Percentiles rank a stretch among this genome's conserved stretches.
phyloP scores from a whole-genome alignment of 2,329 filamentous ascomycete genomes.

The Lasiodiplodia theobromae region DNA sequence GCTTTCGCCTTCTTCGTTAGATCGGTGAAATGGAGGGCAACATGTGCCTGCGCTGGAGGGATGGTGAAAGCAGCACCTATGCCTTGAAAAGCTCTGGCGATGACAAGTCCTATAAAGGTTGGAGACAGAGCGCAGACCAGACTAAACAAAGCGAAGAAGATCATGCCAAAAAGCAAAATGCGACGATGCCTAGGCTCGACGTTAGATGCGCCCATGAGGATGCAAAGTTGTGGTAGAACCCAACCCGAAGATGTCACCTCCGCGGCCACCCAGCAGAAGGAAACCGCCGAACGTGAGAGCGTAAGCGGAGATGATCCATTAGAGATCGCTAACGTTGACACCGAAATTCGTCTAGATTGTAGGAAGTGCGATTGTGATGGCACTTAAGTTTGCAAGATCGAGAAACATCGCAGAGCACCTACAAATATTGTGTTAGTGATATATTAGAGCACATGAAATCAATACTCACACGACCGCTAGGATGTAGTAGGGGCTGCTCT shows the following conservation, averaged over 20 bases:
- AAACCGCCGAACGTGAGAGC: constrained; percentile 26
- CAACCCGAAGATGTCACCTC: constrained; percentile 28
- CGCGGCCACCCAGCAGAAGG: constrained; percentile 28
- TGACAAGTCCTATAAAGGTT: constrained; percentile 27
- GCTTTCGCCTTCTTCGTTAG: constrained; percentile 24
- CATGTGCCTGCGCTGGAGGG: constrained; percentile 28
- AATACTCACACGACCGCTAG: constrained; percentile 20
- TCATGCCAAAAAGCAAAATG: constrained; percentile 25
- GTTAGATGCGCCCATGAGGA: neutral
- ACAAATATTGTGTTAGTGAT: neutral
- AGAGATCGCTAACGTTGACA: constrained; percentile 19
- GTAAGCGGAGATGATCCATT: constrained; percentile 30
- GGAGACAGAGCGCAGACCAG: constrained; percentile 27
- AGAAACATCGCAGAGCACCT: constrained; percentile 31
- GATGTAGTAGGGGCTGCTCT: neutral
- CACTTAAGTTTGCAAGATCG: constrained; percentile 25
- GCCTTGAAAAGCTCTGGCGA: constrained; percentile 29
- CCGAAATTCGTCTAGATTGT: constrained; percentile 22
- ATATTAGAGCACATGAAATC: too few species aligned
- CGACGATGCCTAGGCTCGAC: constrained; percentile 5
- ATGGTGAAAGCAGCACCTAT: constrained; percentile 30
- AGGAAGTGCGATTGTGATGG: constrained; percentile 29
- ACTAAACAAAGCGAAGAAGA: constrained; percentile 26
- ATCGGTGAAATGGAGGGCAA: constrained; percentile 24
- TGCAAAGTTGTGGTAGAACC: too few species aligned